These are phyloP conservation scores for Aureobasidium mangrovei DNA, from an alignment of 2,329 filamentous ascomycete genomes.

Conservation along the genomic window DNA sequence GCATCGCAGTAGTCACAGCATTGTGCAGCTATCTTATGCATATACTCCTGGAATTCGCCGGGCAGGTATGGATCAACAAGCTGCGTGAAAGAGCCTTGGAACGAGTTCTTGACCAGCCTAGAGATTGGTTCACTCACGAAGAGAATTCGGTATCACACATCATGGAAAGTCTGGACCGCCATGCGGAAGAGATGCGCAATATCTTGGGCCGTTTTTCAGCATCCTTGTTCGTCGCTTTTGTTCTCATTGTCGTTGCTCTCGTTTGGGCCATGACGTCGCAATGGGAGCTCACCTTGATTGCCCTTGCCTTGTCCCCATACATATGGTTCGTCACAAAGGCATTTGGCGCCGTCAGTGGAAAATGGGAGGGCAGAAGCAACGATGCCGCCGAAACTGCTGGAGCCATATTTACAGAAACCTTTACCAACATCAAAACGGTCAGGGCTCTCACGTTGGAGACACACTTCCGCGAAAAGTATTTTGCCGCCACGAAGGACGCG, in stretches of 20 bases:
- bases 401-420: constrained; percentile 62
- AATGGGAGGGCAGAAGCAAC: constrained; percentile 65
- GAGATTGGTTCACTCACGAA: constrained; percentile 66
- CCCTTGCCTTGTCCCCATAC: constrained; percentile 58
- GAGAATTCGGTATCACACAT: constrained; percentile 56
- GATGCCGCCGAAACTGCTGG: constrained; percentile 51
- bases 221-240: constrained; percentile 54
- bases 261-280: constrained; percentile 65
- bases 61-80: constrained; percentile 67
- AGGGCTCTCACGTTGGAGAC: constrained; percentile 63
- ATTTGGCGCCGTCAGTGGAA: constrained; percentile 56
- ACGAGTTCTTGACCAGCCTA: constrained; percentile 65
- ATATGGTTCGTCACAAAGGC: constrained; percentile 57
- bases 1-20: constrained; percentile 59
- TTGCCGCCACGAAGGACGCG: constrained; percentile 41
- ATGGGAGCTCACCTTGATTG: constrained; percentile 75
- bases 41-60: constrained; percentile 62
- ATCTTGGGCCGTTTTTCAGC: constrained; percentile 70
- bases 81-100: constrained; percentile 60
- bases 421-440: constrained; percentile 71
- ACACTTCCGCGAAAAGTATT: constrained; percentile 60
- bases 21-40: constrained; percentile 56
- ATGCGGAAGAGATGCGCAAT: constrained; percentile 80
- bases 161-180: constrained; percentile 65
- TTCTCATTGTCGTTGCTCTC: constrained; percentile 62